Percentiles rank a stretch among this genome's conserved stretches.
Conservation (phyloP, 2,329 filamentous ascomycete genomes). For the Stachybotrys chlorohalonatus region DNA sequence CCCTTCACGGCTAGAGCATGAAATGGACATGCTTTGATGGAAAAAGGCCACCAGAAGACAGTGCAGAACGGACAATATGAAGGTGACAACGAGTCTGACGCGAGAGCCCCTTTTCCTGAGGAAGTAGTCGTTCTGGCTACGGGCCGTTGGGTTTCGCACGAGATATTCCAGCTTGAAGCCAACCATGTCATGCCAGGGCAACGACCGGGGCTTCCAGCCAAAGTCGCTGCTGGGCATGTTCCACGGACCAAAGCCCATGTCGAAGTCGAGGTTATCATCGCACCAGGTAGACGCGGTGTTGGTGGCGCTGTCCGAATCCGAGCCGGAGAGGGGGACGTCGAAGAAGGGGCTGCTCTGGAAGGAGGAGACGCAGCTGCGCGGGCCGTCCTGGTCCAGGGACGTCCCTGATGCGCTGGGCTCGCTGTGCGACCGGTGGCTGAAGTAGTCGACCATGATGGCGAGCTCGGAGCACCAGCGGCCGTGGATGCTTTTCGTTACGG, state of each 20-base stretch:
- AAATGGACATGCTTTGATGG: background rate
- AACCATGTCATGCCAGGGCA: background rate
- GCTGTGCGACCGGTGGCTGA: background rate
- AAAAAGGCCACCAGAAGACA: background rate
- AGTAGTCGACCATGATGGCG: background rate
- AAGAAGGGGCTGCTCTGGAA: too few species aligned
- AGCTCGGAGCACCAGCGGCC: too few species aligned
- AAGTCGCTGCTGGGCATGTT: background rate
- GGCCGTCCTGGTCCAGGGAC: background rate
- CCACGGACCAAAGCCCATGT: background rate
- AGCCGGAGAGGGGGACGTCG: too few species aligned
- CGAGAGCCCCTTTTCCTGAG: background rate
- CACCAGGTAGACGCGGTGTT: too few species aligned
- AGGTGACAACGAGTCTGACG: background rate
- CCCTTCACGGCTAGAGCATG: background rate
- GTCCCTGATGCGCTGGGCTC: background rate
- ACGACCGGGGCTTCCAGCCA: background rate
- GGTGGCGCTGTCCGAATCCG: too few species aligned
- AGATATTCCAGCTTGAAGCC: background rate
- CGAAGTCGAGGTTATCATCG: too few species aligned
- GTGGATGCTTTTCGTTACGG: too few species aligned
- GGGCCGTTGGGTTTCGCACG: background rate
- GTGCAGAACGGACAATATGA: background rate
- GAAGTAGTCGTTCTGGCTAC: background rate
- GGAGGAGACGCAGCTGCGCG: too few species aligned